These are phyloP conservation scores for Podospora bellae-mahoneyi DNA, from an alignment of 495 filamentous ascomycete genomes.

Conservation along the genomic window DNA sequence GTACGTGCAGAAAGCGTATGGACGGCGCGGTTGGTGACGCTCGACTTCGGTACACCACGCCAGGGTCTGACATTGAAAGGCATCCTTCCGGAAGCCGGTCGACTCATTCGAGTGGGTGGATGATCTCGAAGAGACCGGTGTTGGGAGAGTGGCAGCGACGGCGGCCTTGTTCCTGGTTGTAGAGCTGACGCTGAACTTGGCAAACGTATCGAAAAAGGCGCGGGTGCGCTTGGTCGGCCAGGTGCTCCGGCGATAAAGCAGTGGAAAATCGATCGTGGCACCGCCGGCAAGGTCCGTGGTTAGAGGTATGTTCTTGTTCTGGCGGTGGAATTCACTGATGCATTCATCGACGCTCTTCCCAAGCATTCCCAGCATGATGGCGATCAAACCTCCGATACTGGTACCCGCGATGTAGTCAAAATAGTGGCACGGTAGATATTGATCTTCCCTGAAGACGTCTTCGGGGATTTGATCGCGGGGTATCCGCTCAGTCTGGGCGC, in stretches of 20 bases:
- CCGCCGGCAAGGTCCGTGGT: conserved; percentile 20
- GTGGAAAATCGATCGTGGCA: conserved; percentile 26
- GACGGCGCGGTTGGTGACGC: conserved; percentile 20
- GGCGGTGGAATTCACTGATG: conserved; percentile 31
- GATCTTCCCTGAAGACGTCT: conserved; percentile 37
- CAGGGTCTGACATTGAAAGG: conserved; percentile 33
- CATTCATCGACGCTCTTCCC: conserved; percentile 30
- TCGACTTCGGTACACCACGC: conserved; percentile 37
- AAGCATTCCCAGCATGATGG: conserved; percentile 37
- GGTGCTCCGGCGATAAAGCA: conserved; percentile 26
- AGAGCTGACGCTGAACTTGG: conserved; percentile 28
- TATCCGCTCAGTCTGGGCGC: conserved; percentile 30
- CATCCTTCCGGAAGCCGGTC: conserved; percentile 27
- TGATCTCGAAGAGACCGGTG: conserved; percentile 5
- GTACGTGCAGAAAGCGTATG: conserved; percentile 36
- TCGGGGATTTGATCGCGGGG: conserved; percentile 40
- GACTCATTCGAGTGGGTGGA: conserved; percentile 17
- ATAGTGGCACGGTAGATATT: conserved; percentile 50
- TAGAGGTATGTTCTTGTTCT: conserved; percentile 31
- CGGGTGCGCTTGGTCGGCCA: conserved; percentile 33
- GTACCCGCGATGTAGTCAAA: conserved; percentile 44
- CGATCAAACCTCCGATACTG: conserved; percentile 36
- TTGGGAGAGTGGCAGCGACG: conserved; percentile 1
- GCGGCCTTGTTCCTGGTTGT: conserved; percentile 6
- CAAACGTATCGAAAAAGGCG: conserved; percentile 34